Evolutionary conservation across 768 basidiomycete species (phyloP).

Genomic region (Lactarius psammicola): DNA sequence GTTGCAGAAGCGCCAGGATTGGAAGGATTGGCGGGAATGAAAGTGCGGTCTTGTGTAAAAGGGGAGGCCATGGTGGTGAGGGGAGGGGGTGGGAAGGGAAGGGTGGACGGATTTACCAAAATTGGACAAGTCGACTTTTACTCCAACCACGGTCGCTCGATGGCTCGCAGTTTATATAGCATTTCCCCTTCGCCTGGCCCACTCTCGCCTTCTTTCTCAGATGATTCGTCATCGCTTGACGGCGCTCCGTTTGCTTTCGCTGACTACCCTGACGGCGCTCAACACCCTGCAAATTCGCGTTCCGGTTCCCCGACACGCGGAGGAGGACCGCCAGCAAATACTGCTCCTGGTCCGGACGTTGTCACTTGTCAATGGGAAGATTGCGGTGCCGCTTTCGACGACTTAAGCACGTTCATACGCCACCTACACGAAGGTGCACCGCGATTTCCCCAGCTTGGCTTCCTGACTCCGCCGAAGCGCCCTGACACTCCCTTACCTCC

Average conservation of each 20-base stretch:
- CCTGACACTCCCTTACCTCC: constrained; percentile 26
- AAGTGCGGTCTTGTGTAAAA: constrained; percentile 17
- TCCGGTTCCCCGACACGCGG: constrained; percentile 40
- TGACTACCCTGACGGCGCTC: constrained; percentile 33
- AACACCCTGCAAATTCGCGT: constrained; percentile 34
- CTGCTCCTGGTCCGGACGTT: constrained; percentile 43
- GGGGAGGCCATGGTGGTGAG: constrained; percentile 12
- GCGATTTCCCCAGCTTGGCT: constrained; percentile 1
- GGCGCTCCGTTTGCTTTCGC: constrained; percentile 19
- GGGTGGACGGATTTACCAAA: not conserved
- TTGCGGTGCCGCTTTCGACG: constrained; percentile 70
- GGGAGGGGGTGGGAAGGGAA: not conserved
- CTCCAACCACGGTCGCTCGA: constrained; percentile 3
- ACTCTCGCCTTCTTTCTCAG: constrained; percentile 42
- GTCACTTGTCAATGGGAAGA: constrained; percentile 84
- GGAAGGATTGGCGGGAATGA: constrained; percentile 25
- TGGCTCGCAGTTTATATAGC: constrained; percentile 39
- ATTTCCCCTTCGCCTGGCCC: constrained; percentile 42
- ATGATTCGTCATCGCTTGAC: constrained; percentile 30
- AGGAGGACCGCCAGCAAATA: constrained; percentile 29
- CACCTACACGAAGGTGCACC: constrained; percentile 79
- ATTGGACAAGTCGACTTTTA: not conserved
- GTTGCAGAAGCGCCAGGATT: constrained; percentile 15
- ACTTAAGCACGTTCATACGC: constrained; percentile 71
- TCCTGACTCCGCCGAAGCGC: constrained; percentile 17